Base-by-base conservation (phyloP, 352 stramenopile species). In the Pythium brassicae region DNA sequence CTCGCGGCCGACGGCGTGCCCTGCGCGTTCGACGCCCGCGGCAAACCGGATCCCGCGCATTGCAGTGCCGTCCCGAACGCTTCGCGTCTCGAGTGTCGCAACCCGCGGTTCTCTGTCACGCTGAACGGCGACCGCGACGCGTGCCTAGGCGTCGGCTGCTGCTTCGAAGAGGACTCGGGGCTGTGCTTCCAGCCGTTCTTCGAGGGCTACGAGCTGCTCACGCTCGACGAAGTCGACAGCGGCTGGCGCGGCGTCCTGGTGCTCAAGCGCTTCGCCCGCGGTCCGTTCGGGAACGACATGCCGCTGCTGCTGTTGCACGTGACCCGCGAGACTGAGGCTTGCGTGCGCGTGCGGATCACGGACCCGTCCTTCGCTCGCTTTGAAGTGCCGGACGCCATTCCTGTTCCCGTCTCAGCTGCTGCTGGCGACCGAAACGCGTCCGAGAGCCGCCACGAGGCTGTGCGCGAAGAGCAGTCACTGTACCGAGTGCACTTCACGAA, bases 241-340 rank as follows among this genome's bases (percentile, higher is more conserved):
- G 83, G 82, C 1, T 92, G 81, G 78, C 59, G 66, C 10, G 83
- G 78, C 0, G 78, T 68, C 23, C 65, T 94, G 9, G 72, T 73
- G 29, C 46, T 89, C 37, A 72, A 68, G 3, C 65, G 60, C 35
- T 74, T 71, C 23, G 55, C 61, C 20, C 69, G 65, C 6, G 83
- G 81, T 0, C 83, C 86, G 10, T 95, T 93, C 61, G 80, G 74
- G 6, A 95, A 94, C 52, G 85, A 95, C 49, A 61, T 91, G 15
- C 37, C 73, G 4, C 53, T 83, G 34, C 54, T 96, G 17, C 47
- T 69, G 52, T 57, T 96, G n/a, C 59, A 83, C 37, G 82, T 96
- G 22, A 61, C 74, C 43, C 72, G 71, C 23, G 76, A 89, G 46
- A 73, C 74, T 20, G 25, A 61, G 26, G 65, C 61, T 23, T 69